These are phyloP conservation scores for Elsinoe australis DNA, from an alignment of 2,329 filamentous ascomycete species.

Conservation along the genomic window DNA sequence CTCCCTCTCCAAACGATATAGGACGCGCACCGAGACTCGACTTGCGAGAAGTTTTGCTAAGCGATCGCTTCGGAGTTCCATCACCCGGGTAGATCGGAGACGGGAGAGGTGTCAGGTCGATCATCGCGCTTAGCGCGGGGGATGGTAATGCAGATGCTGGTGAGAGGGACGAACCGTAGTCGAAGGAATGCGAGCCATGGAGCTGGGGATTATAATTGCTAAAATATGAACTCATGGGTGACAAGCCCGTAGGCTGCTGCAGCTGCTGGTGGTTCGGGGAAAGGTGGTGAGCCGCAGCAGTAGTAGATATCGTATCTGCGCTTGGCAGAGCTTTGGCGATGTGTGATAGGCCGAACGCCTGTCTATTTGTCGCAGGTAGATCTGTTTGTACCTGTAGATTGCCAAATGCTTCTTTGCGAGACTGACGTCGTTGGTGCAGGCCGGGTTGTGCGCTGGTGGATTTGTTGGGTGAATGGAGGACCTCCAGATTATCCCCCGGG, in stretches of 20 bases:
- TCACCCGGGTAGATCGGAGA: slow-evolving; percentile 37
- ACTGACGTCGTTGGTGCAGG: slow-evolving; percentile 16
- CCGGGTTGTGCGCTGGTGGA: neutral
- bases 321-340: slow-evolving; percentile 13
- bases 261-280: slow-evolving; percentile 1
- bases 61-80: slow-evolving; percentile 15
- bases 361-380: slow-evolving; percentile 13
- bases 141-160: slow-evolving; percentile 40
- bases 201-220: slow-evolving; percentile 4
- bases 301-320: slow-evolving; percentile 5
- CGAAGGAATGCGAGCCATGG: slow-evolving; percentile 17
- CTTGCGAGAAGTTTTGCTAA: slow-evolving; percentile 9
- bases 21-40: slow-evolving; percentile 16
- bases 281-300: slow-evolving; percentile 4
- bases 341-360: slow-evolving; percentile 14
- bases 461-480: slow-evolving; percentile 9
- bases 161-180: slow-evolving; percentile 15
- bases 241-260: slow-evolving; percentile 8
- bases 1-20: slow-evolving; percentile 11
- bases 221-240: slow-evolving; percentile 17
- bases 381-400: slow-evolving; percentile 16
- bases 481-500: slow-evolving; percentile 6
- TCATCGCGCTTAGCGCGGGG: slow-evolving; percentile 41
- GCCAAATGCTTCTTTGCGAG: neutral
- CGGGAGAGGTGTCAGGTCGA: slow-evolving; percentile 46